Base-by-base conservation (phyloP, 2,329 filamentous ascomycete genomes). In the Penicillium rolfsii region DNA sequence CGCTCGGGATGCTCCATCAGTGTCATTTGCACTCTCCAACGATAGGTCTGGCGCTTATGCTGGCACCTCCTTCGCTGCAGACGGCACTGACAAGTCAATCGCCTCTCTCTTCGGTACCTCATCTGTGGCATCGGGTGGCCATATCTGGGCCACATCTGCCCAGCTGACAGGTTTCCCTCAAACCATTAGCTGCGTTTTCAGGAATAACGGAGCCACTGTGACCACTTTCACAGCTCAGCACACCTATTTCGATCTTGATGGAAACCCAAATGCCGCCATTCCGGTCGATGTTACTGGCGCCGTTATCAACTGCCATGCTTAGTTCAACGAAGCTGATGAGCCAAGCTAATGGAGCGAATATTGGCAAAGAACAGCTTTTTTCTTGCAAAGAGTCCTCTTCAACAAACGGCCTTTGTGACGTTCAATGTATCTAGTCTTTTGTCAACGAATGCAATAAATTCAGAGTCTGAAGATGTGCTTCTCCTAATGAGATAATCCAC, bases 21-120 rank as follows among this genome's bases (percentile, higher is more conserved):
- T 64, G 5, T 52, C 61, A 3, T 40, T 62, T 5, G 59, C 61
- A 24, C 63, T 64, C 14, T 62, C 63, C 5, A 65, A 64, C 28
- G 63, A 65, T 8, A 46, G 58, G 11, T 57, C 61, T 30, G 63
- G 63, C 4, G 57, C 61, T 4, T 55, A 64, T 33, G 46, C 61
- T 8, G 46, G 54, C 4, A 57, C 35, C 1, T 24, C 54, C 5
- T 60, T 65, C 38, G 19, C 35, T 5, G 59, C 63, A 5, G 57
- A 64, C 57, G 52, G 46, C 6, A 45, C 54, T 14, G 55, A 58
- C 24, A 60, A 52, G 46, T 55, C 48, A n/a, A 54, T 64, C 14
- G 11, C 19, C 4, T 45, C 57, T 4, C 52, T 62, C 40, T 63
- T 49, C 36, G 55, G 55, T 30, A 30, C 38, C 11, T 61, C 61